Evolutionary conservation across 225 moss, liverwort and hornwort genomes (phyloP).

Genomic region (Lunularia cruciata): DNA sequence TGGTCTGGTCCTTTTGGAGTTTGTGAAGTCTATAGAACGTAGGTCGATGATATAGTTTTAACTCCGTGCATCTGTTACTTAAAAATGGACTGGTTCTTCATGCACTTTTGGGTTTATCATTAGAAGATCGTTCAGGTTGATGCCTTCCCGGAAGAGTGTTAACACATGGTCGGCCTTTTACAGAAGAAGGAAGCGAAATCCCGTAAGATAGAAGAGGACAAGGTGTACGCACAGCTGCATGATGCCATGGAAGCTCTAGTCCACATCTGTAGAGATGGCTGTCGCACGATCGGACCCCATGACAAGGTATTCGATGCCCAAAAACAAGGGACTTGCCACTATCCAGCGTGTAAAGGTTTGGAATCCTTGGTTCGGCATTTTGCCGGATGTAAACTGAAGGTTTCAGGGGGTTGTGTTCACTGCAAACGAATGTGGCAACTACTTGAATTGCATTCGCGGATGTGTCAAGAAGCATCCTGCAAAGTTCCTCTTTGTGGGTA

Average conservation of each 20-base stretch:
- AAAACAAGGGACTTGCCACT: slow-evolving; percentile 49
- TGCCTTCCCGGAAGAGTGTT: too few relatives aligned
- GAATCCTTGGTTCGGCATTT: slow-evolving; percentile 83
- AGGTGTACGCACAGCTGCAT: slow-evolving; percentile 64
- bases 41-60: slow-evolving; percentile 7
- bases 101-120: too few relatives aligned
- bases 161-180: slow-evolving; percentile 5
- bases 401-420: slow-evolving; percentile 67
- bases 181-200: slow-evolving; percentile 66
- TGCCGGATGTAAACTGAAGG: slow-evolving; percentile 70
- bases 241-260: slow-evolving; percentile 83
- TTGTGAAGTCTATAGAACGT: too few relatives aligned
- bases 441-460: slow-evolving; percentile 75
- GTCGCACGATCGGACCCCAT: slow-evolving; percentile 60
- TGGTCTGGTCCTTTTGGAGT: too few relatives aligned
- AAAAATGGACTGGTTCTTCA: too few relatives aligned
- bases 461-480: slow-evolving; percentile 61
- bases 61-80: too few relatives aligned
- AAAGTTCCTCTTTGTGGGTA: slow-evolving; percentile 84
- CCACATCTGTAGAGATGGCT: slow-evolving; percentile 83
- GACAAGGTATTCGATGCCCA: slow-evolving; percentile 47
- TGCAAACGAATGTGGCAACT: slow-evolving; percentile 95
- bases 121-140: too few relatives aligned
- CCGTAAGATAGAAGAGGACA: slow-evolving; percentile 57
- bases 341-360: slow-evolving; percentile 62